phyloP scores from a whole-genome alignment of 2,329 filamentous ascomycete genomes.

The Aspergillus fischeri region DNA sequence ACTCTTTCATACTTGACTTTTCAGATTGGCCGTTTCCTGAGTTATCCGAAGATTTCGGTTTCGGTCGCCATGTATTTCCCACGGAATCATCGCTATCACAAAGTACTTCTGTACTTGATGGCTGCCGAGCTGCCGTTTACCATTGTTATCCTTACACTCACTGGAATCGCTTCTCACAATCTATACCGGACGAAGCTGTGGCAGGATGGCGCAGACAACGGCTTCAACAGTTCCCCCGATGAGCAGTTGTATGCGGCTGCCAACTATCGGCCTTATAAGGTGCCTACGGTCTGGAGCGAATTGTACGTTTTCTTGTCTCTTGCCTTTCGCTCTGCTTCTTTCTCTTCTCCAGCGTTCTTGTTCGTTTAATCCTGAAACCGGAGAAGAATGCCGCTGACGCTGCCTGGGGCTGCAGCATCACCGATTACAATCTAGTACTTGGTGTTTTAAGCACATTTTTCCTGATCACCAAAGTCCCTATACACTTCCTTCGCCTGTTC shows the following conservation, averaged over 20 bases:
- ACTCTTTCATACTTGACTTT: neutral
- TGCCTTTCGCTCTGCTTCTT: neutral
- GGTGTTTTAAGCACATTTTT: constrained; percentile 59
- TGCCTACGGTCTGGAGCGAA: constrained; percentile 56
- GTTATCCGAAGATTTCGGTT: constrained; percentile 1
- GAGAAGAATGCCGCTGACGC: constrained; percentile 7
- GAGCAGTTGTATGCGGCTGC: constrained; percentile 55
- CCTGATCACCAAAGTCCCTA: constrained; percentile 54
- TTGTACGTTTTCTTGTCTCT: constrained; percentile 45
- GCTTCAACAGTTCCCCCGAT: constrained; percentile 59
- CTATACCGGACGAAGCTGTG: constrained; percentile 59
- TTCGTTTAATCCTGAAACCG: neutral
- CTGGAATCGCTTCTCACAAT: constrained; percentile 59
- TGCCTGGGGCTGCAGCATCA: constrained; percentile 44
- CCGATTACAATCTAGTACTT: constrained; percentile 59
- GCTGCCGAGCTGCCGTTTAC: constrained; percentile 54
- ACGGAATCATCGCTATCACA: constrained; percentile 51
- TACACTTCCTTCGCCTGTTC: constrained; percentile 55
- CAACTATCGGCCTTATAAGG: constrained; percentile 53
- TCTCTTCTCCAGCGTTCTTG: neutral
- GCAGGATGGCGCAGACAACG: constrained; percentile 58
- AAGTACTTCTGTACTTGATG: constrained; percentile 50
- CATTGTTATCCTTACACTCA: constrained; percentile 55
- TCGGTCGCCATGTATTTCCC: constrained; percentile 44
- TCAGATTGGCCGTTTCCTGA: neutral